Conservation (phyloP, 139 green algal genomes). For the Deuterostichococcus epilithicus region DNA sequence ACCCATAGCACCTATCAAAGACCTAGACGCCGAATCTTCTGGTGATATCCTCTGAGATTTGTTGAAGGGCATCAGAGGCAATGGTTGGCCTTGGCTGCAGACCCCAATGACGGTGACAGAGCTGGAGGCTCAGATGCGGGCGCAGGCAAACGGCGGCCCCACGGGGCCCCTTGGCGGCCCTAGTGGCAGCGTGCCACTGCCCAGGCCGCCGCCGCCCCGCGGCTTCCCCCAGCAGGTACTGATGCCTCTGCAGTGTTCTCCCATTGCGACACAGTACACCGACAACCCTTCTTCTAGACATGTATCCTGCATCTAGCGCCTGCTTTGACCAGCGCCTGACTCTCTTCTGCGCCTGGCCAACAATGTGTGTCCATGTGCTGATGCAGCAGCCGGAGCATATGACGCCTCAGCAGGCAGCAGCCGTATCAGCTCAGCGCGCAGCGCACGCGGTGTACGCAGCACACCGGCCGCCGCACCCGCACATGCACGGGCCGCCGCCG, state of each 20-base stretch:
- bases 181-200: not conserved
- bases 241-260: no score
- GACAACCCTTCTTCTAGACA: no score
- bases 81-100: constrained; percentile 9
- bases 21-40: no score
- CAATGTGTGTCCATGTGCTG: no score
- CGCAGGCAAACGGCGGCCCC: not conserved
- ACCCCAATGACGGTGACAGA: constrained; percentile 31
- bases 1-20: no score
- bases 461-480: not conserved
- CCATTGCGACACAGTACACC: no score
- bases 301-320: no score
- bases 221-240: no score
- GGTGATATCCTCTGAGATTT: no score
- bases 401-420: not conserved
- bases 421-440: not conserved
- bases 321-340: no score
- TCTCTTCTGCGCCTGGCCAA: no score
- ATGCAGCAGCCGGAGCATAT: not conserved
- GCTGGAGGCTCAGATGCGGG: constrained; percentile 43
- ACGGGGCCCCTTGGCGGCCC: not conserved
- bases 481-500: not conserved
- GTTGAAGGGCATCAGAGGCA: no score
- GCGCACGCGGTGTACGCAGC: not conserved
- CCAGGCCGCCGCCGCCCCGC: not conserved